phyloP scores from a whole-genome alignment of 768 basidiomycete genomes.

The Sarcodon aspratus region DNA sequence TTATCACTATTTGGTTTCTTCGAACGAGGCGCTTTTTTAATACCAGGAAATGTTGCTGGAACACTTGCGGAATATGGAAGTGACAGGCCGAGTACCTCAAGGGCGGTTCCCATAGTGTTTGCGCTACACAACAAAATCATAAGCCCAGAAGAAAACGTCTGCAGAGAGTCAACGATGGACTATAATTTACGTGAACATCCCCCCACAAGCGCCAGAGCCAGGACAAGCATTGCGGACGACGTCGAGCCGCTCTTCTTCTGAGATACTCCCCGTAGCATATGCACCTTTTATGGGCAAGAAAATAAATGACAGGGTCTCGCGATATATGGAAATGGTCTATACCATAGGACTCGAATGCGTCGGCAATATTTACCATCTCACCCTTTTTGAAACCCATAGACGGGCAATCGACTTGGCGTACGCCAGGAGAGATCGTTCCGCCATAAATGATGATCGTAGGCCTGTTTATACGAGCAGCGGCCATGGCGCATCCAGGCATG shows the following conservation, averaged over 20 bases:
- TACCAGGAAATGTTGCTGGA: constrained; percentile 64
- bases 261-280: constrained; percentile 65
- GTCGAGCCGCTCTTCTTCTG: constrained; percentile 71
- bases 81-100: constrained; percentile 80
- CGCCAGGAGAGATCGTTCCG: constrained; percentile 73
- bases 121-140: constrained; percentile 29
- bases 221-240: constrained; percentile 82
- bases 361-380: constrained; percentile 76
- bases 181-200: constrained; percentile 62
- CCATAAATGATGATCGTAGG: constrained; percentile 83
- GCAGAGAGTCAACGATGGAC: constrained; percentile 10
- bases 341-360: constrained; percentile 83
- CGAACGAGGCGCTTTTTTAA: constrained; percentile 2
- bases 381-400: constrained; percentile 68
- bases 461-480: constrained; percentile 76
- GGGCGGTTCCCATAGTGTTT: constrained; percentile 79
- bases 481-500: constrained; percentile 85
- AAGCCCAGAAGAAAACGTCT: background rate
- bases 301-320: background rate
- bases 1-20: background rate
- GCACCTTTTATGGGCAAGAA: constrained; percentile 38
- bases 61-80: constrained; percentile 74
- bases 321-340: background rate
- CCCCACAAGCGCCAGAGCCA: constrained; percentile 76
- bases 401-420: constrained; percentile 70